Percentiles rank a stretch among this genome's conserved stretches.
phyloP scores from a whole-genome alignment of 139 green algal genomes.

The Chlamydomonas sp. region DNA sequence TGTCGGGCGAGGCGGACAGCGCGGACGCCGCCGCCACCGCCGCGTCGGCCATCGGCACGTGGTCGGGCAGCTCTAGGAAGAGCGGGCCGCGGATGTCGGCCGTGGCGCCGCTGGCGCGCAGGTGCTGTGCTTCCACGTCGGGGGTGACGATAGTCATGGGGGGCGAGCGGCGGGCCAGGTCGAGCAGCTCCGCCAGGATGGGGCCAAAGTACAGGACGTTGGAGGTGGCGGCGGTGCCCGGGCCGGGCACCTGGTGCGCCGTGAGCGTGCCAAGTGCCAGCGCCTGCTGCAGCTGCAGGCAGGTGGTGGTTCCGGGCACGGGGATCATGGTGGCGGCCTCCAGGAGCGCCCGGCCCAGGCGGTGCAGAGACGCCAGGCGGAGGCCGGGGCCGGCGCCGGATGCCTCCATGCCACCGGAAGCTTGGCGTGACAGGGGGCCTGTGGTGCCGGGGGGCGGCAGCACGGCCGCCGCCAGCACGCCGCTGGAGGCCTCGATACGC shows the following conservation, averaged over 20 bases:
- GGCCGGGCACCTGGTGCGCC: neutral
- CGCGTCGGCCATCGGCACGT: neutral
- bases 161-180: slow-evolving; percentile 25
- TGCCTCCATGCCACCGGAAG: no score
- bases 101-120: slow-evolving; percentile 9
- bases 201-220: slow-evolving; percentile 9
- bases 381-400: slow-evolving; percentile 3
- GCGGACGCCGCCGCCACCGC: neutral
- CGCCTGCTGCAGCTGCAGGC: slow-evolving; percentile 34
- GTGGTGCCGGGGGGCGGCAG: neutral
- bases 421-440: no score
- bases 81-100: slow-evolving; percentile 35
- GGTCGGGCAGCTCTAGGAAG: slow-evolving; percentile 8
- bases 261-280: slow-evolving; percentile 29
- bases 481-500: neutral
- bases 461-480: slow-evolving; percentile 17
- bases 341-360: slow-evolving; percentile 18
- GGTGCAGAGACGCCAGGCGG: slow-evolving; percentile 37
- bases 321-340: slow-evolving; percentile 29
- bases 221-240: neutral
- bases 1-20: no score
- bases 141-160: slow-evolving; percentile 36
- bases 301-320: slow-evolving; percentile 32
- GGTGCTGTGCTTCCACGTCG: slow-evolving; percentile 16
- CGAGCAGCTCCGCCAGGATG: slow-evolving; percentile 20